A percentile compares a stretch with the other conserved stretches of the same genome.
Conservation (phyloP, 768 basidiomycete genomes). For the Lactarius indigo region DNA sequence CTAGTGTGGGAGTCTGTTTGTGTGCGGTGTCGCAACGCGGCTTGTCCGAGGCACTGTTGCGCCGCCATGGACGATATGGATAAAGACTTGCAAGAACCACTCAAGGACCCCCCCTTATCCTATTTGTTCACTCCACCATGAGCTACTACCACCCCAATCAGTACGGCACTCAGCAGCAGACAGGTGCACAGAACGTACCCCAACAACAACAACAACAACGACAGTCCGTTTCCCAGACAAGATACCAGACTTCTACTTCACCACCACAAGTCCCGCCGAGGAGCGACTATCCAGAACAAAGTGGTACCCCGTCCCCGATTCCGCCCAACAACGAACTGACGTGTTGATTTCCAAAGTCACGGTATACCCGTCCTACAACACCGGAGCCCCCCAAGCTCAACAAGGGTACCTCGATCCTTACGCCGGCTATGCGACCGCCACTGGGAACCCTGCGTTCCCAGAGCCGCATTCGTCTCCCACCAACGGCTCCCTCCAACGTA, state of each 20-base stretch:
- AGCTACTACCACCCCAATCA: not conserved
- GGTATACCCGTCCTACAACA: not conserved
- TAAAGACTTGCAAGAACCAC: not conserved
- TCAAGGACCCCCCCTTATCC: not conserved
- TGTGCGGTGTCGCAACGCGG: not conserved
- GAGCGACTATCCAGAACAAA: not conserved
- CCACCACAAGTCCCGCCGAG: not conserved
- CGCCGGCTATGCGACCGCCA: not conserved
- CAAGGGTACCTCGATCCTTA: not conserved
- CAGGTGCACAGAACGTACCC: not conserved
- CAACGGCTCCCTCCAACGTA: not conserved
- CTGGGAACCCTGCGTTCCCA: not conserved
- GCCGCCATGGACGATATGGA: conserved; percentile 1
- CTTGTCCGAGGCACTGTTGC: not conserved
- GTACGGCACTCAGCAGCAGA: not conserved
- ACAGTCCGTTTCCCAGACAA: not conserved
- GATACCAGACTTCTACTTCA: not conserved
- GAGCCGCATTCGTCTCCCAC: not conserved
- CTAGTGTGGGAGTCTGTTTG: conserved; percentile 17
- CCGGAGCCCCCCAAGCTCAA: not conserved
- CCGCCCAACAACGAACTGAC: not conserved
- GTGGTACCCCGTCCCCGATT: not conserved
- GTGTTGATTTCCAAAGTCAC: not conserved
- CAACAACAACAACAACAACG: not conserved
- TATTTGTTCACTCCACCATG: not conserved